phyloP scores from a whole-genome alignment of 139 green algal species.

The Astrephomene gubernaculifera region DNA sequence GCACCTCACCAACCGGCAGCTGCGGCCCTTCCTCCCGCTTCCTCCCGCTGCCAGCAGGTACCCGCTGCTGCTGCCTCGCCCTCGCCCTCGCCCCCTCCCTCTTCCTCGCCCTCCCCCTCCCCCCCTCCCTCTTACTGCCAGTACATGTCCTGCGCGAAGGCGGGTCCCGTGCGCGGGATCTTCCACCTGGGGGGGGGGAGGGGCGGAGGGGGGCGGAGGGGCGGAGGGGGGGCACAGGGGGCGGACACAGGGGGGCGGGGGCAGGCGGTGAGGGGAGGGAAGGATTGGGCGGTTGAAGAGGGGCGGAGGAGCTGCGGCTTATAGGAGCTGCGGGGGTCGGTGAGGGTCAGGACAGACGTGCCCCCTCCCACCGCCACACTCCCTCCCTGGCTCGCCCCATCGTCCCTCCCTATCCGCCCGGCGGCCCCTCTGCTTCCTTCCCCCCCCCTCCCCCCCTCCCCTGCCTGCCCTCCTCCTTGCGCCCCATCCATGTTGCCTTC shows the following conservation, averaged over 20 bases:
- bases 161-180: constrained; percentile 70
- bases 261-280: too few relatives aligned
- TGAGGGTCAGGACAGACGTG: too few relatives aligned
- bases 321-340: too few relatives aligned
- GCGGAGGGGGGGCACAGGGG: too few relatives aligned
- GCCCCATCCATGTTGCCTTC: neutral
- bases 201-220: neutral
- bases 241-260: too few relatives aligned
- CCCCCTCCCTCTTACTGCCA: constrained; percentile 37
- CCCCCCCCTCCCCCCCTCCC: neutral
- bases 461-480: neutral
- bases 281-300: too few relatives aligned
- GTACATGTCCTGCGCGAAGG: constrained; percentile 70
- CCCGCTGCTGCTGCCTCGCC: too few relatives aligned
- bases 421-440: neutral
- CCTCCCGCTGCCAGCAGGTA: too few relatives aligned
- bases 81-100: neutral
- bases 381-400: neutral
- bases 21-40: neutral
- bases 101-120: neutral
- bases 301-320: too few relatives aligned
- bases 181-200: constrained; percentile 66
- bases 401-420: neutral
- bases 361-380: neutral
- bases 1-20: too few relatives aligned